These are phyloP conservation scores for Cladosporium colombiae DNA, from an alignment of 2,329 filamentous ascomycete species.

Conservation along the genomic window DNA sequence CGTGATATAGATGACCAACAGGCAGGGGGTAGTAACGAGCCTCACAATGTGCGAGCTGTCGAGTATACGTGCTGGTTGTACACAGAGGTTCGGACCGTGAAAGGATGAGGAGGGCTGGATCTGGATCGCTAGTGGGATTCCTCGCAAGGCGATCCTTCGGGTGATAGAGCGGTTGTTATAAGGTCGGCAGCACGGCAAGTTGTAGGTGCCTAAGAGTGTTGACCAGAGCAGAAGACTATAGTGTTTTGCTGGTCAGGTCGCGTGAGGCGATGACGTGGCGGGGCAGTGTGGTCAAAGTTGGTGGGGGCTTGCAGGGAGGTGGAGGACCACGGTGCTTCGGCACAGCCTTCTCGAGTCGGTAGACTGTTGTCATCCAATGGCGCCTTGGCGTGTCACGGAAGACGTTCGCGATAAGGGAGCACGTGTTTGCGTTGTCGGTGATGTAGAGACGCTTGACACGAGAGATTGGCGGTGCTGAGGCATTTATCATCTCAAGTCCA, in stretches of 20 bases:
- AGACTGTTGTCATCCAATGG: constrained; percentile 1
- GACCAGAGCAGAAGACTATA: constrained; percentile 55
- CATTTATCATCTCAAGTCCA: not conserved
- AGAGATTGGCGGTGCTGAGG: not conserved
- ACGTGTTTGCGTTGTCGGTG: constrained; percentile 3
- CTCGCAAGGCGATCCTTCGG: not conserved
- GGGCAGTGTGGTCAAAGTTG: constrained; percentile 2
- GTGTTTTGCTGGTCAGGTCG: constrained; percentile 57
- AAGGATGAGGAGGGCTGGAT: not conserved
- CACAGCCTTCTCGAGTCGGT: constrained; percentile 2
- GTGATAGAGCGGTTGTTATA: not conserved
- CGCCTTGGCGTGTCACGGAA: constrained; percentile 16
- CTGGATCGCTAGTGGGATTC: not conserved
- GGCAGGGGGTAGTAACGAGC: not conserved
- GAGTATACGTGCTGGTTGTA: not conserved
- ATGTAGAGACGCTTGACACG: not conserved
- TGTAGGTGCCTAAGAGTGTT: not conserved
- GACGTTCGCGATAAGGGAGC: constrained; percentile 18
- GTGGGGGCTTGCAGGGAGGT: constrained; percentile 4
- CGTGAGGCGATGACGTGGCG: constrained; percentile 16
- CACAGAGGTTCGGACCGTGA: not conserved
- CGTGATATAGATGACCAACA: not conserved
- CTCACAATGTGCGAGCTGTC: not conserved
- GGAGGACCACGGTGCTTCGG: constrained; percentile 10
- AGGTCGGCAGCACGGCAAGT: not conserved